These are phyloP conservation scores for Schizosaccharomyces japonicus DNA, from an alignment of 805 yeast genomes.

Conservation along the genomic window DNA sequence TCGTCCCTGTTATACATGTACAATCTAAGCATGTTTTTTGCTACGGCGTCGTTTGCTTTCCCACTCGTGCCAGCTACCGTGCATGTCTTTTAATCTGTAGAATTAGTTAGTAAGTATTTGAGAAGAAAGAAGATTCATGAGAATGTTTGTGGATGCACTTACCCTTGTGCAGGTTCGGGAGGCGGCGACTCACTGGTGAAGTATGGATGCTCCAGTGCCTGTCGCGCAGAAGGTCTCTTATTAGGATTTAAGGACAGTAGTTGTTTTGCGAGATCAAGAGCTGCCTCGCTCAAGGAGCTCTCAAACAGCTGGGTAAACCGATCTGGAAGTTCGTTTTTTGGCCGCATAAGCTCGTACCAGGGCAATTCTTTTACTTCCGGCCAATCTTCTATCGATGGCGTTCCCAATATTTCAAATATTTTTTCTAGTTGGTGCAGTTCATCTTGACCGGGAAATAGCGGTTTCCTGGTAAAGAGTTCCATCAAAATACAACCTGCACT, in stretches of 20 bases:
- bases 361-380: constrained; percentile 58
- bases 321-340: constrained; percentile 19
- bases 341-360: constrained; percentile 73
- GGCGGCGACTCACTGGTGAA: constrained; percentile 39
- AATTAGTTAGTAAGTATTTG: neutral
- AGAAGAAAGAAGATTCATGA: neutral
- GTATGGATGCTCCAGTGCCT: constrained; percentile 48
- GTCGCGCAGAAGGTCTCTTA: constrained; percentile 38
- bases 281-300: constrained; percentile 20
- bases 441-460: constrained; percentile 70
- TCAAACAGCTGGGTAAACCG: constrained; percentile 23
- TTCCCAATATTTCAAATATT: constrained; percentile 67
- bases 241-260: constrained; percentile 48
- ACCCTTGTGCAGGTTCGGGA: constrained; percentile 31
- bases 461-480: constrained; percentile 51
- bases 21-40: too few species aligned
- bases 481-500: constrained; percentile 80
- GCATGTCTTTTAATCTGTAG: constrained; percentile 23
- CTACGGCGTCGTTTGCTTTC: constrained; percentile 56
- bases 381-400: constrained; percentile 54
- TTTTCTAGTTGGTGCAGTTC: constrained; percentile 63
- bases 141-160: too few species aligned
- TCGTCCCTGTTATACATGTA: too few species aligned
- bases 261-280: constrained; percentile 36
- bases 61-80: constrained; percentile 91